Evolutionary conservation across 345 rosid species (phyloP).

Genomic region (Theobroma cacao): DNA sequence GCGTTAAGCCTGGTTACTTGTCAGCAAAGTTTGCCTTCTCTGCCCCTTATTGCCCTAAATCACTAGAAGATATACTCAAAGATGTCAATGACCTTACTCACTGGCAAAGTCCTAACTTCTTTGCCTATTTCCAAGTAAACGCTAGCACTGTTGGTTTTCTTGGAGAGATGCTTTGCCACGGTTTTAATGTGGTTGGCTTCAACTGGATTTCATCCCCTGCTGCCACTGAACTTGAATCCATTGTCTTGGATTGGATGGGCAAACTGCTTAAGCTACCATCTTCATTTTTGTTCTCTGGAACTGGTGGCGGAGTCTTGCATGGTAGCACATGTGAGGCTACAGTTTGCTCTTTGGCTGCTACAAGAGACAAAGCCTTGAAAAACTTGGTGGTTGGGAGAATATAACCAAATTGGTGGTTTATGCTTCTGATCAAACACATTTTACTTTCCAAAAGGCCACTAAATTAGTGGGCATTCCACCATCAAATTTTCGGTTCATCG

Average conservation of each 20-base stretch:
- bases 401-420: slow-evolving; percentile 29
- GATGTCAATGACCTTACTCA: slow-evolving; percentile 23
- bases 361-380: neutral
- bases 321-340: slow-evolving; percentile 8
- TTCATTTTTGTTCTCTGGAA: slow-evolving; percentile 1
- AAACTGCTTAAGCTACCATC: slow-evolving; percentile 24
- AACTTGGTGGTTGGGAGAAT: slow-evolving; percentile 10
- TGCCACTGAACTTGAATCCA: slow-evolving; percentile 29
- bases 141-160: slow-evolving; percentile 36
- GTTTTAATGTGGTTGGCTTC: slow-evolving; percentile 27
- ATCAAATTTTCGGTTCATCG: slow-evolving; percentile 14
- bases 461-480: slow-evolving; percentile 25
- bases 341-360: neutral
- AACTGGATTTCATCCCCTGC: slow-evolving; percentile 31
- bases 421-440: slow-evolving; percentile 16
- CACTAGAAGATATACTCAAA: neutral
- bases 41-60: slow-evolving; percentile 9
- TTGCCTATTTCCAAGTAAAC: slow-evolving; percentile 28
- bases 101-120: slow-evolving; percentile 35
- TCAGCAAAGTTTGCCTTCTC: neutral
- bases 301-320: slow-evolving; percentile 13
- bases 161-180: slow-evolving; percentile 29
- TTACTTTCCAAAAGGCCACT: slow-evolving; percentile 2
- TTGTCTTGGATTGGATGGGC: slow-evolving; percentile 31
- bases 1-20: slow-evolving; percentile 22